Percentiles rank a stretch among this genome's conserved stretches.
phyloP scores from a whole-genome alignment of 305 asterid species.

The Lippia alba region DNA sequence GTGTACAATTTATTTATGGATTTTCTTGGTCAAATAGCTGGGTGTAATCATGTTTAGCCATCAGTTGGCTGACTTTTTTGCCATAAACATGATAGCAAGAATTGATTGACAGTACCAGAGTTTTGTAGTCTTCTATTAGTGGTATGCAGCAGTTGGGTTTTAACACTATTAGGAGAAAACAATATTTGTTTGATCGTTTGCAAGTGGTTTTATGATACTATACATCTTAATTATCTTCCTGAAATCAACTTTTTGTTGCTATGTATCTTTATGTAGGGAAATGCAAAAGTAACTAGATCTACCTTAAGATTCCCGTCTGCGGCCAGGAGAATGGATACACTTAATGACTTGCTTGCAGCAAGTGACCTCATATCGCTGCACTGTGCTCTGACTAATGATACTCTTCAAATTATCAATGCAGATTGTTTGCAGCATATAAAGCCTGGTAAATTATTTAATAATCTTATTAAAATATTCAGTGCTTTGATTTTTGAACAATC shows the following conservation, averaged over 20 bases:
- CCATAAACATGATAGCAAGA: neutral
- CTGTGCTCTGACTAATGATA: constrained; percentile 87
- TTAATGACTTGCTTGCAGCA: constrained; percentile 97
- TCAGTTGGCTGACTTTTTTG: constrained; percentile 19
- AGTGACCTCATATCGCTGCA: constrained; percentile 94
- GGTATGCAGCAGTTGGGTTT: constrained; percentile 18
- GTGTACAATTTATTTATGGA: neutral
- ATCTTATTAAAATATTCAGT: constrained; percentile 18
- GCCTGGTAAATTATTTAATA: constrained; percentile 62
- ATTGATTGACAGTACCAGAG: neutral
- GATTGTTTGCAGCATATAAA: constrained; percentile 94
- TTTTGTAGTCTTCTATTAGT: neutral
- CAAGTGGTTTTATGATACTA: neutral
- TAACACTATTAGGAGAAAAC: constrained; percentile 18
- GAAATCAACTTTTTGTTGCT: constrained; percentile 23
- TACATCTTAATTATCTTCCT: neutral
- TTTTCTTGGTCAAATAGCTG: neutral
- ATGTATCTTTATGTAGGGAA: constrained; percentile 52
- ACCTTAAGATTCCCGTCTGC: constrained; percentile 83
- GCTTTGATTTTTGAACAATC: constrained; percentile 21
- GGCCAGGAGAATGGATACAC: constrained; percentile 99
- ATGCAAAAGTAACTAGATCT: constrained; percentile 63
- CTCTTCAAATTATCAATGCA: constrained; percentile 84
- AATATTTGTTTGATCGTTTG: neutral
- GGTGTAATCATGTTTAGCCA: neutral